Conservation (phyloP, 768 basidiomycete species). For the Suillus subluteus region DNA sequence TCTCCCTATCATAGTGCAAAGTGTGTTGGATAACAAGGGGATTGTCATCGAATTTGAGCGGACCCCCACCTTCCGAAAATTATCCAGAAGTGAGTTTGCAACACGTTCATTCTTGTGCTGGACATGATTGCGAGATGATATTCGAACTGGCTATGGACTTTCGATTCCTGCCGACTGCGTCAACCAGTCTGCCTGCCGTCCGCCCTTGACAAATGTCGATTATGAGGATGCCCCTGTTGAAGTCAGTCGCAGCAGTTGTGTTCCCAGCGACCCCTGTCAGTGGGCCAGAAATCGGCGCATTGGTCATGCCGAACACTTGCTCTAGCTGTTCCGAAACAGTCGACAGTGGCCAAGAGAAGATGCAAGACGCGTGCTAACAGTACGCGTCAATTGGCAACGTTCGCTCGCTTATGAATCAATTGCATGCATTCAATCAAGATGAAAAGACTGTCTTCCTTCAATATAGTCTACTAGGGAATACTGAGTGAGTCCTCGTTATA, state of each 20-base stretch:
- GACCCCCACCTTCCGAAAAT: not conserved
- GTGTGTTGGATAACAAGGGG: not conserved
- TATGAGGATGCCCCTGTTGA: not conserved
- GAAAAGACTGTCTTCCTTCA: not conserved
- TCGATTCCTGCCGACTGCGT: not conserved
- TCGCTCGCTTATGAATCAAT: not conserved
- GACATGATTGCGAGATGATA: not conserved
- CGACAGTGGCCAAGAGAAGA: not conserved
- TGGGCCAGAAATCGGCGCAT: not conserved
- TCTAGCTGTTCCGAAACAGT: not conserved
- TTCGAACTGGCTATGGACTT: not conserved
- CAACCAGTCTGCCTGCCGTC: not conserved
- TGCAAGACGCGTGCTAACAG: not conserved
- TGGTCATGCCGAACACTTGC: not conserved
- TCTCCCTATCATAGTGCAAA: not conserved
- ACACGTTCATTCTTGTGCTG: not conserved
- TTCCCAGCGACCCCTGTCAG: not conserved
- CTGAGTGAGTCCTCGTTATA: not conserved
- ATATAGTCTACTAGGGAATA: not conserved
- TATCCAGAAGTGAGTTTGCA: not conserved
- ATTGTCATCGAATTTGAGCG: not conserved
- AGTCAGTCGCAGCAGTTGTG: not conserved
- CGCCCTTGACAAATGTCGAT: not conserved
- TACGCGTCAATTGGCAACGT: not conserved
- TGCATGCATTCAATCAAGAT: not conserved